Evolutionary conservation across 805 yeast species (phyloP).

Genomic region (Isabelozyma heimii): DNA sequence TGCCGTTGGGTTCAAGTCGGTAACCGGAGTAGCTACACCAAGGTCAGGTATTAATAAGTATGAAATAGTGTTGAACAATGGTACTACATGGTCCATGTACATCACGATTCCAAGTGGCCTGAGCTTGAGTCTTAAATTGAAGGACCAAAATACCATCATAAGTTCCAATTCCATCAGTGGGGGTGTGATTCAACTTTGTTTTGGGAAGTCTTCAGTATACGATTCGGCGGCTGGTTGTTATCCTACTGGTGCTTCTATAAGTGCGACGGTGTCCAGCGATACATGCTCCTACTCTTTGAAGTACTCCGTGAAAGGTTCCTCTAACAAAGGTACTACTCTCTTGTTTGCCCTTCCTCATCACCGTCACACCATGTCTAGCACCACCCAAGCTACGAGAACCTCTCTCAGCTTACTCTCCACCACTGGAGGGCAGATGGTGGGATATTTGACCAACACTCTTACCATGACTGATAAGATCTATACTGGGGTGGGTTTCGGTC

Average conservation of each 20-base stretch:
- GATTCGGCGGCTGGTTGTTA: constrained; percentile 66
- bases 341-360: constrained; percentile 74
- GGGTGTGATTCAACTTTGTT: constrained; percentile 23
- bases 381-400: constrained; percentile 26
- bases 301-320: constrained; percentile 44
- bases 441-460: constrained; percentile 39
- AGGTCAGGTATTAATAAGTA: constrained; percentile 12
- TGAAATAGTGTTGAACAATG: constrained; percentile 10
- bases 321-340: constrained; percentile 42
- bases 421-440: constrained; percentile 46
- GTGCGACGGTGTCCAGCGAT: constrained; percentile 27
- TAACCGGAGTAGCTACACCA: constrained; percentile 4
- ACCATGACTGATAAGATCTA: constrained; percentile 44
- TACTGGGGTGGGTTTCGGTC: constrained; percentile 43
- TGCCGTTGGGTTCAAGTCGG: constrained; percentile 4
- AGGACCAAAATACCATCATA: constrained; percentile 14
- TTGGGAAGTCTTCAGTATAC: constrained; percentile 31
- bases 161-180: constrained; percentile 13
- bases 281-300: constrained; percentile 36
- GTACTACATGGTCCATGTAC: constrained; percentile 14
- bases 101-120: constrained; percentile 20
- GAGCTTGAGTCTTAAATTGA: constrained; percentile 21
- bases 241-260: constrained; percentile 45
- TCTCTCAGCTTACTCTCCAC: constrained; percentile 46
- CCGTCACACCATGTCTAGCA: constrained; percentile 38